Base-by-base conservation (phyloP, 306 rosid genomes). In the Vigna unguiculata region DNA sequence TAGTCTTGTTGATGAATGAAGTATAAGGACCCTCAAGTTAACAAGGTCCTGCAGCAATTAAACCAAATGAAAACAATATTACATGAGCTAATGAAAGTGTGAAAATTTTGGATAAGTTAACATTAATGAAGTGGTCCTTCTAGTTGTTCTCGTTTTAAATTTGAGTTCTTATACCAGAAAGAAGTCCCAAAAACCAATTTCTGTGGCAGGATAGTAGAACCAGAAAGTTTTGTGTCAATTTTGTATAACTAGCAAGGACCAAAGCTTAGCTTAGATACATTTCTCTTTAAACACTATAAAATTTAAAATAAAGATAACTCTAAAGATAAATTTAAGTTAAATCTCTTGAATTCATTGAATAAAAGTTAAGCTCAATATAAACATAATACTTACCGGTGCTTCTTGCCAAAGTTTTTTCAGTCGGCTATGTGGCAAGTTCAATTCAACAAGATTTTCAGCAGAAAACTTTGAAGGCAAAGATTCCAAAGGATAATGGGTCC, bases 341-440 rank as follows among this genome's bases (percentile, higher is more conserved):
- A 46, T 4, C 51, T 13, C 4, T 46, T 68, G 25, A 6, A 20
- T 9, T 54, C 4, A 0, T 24, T 58, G 64, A 24, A 25, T 48
- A 16, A 25, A n/a, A 24, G 14, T 48, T 28, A 30, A 30, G 13
- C 6, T 6, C 2, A 48, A 69, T n/a, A 7, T 17, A 43, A 19
- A 40, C 20, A 40, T 19, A 36, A 9, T 46, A 15, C 19, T 46
- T 72, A 80, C 88, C 84, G 55, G 48, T 0, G 1, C 10, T 16
- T 65, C 65, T 16, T 76, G 15, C 86, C 89, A 82, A 2, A 86
- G 72, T 7, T 68, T 17, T 43, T 46, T 16, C 21, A 86, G 3
- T 6, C 11, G 8, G 43, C 86, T 85, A 10, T 40, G 0, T 0
- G 52, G 66, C 70, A 85, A 6, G 12, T 17, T 9, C 32, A 85